These are phyloP conservation scores for Herpotrichia juniperi DNA, from an alignment of 2,329 filamentous ascomycete genomes.

Conservation along the genomic window DNA sequence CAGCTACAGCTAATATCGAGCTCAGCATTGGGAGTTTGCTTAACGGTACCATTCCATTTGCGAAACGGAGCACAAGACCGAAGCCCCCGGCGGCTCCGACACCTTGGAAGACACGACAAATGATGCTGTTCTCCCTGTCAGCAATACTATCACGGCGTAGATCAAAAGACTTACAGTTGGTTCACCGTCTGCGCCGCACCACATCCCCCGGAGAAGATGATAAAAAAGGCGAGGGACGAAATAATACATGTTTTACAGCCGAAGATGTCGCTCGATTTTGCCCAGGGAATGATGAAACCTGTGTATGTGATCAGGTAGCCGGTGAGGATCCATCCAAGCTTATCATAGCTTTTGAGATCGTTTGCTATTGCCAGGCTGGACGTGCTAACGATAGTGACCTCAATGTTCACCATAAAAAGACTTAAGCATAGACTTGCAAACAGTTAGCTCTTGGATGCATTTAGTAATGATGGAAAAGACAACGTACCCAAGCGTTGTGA, in stretches of 20 bases:
- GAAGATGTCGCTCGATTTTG: conserved; percentile 11
- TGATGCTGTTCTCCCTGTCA: no score
- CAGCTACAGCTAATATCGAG: no score
- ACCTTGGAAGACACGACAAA: no score
- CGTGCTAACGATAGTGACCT: conserved; percentile 9
- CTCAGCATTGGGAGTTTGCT: no score
- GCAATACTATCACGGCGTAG: no score
- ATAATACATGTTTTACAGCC: conserved; percentile 1
- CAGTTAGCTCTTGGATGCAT: not conserved
- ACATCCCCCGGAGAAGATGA: conserved; percentile 9
- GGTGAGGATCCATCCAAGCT: conserved; percentile 6
- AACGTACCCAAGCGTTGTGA: not conserved
- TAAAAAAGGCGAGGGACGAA: not conserved
- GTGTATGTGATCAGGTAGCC: conserved; percentile 11
- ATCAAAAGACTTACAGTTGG: conserved; percentile 2
- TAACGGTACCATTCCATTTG: no score
- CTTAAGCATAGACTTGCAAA: conserved; percentile 4
- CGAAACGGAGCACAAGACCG: no score
- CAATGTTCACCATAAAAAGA: conserved; percentile 5
- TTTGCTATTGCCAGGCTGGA: conserved; percentile 1
- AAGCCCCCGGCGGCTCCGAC: no score
- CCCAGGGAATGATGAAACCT: conserved; percentile 3
- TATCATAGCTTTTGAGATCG: not conserved
- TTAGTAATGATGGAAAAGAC: not conserved
- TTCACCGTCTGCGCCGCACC: conserved; percentile 1